Evolutionary conservation across 2,329 filamentous ascomycete genomes (phyloP).

Genomic region (Myriosclerotinia scirpicola): DNA sequence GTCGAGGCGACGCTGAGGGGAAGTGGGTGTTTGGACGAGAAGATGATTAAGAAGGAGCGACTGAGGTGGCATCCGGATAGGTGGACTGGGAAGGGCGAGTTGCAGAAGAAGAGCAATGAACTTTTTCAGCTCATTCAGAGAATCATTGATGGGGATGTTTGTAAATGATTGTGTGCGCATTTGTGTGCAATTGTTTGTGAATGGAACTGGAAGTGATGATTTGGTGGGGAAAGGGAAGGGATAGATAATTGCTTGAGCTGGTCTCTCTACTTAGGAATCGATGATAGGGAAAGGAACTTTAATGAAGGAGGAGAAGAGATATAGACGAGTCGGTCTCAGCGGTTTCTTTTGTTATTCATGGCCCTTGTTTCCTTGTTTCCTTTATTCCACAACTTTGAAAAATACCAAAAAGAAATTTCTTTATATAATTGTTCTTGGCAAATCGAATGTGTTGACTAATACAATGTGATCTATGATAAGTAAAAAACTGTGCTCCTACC

Average conservation of each 20-base stretch:
- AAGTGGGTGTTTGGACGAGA: not conserved
- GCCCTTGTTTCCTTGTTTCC: too few relatives aligned
- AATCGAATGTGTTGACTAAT: too few relatives aligned
- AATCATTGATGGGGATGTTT: conserved; percentile 17
- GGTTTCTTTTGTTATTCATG: too few relatives aligned
- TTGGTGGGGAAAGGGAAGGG: not conserved
- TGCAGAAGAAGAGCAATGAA: conserved; percentile 12
- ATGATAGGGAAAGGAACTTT: too few relatives aligned
- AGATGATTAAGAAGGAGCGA: conserved; percentile 18
- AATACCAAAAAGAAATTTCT: too few relatives aligned
- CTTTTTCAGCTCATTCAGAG: conserved; percentile 22
- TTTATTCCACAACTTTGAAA: too few relatives aligned
- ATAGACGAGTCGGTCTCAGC: too few relatives aligned
- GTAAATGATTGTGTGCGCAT: not conserved
- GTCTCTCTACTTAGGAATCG: too few relatives aligned
- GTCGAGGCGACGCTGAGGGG: conserved; percentile 2
- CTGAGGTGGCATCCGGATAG: conserved; percentile 25
- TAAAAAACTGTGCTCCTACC: too few relatives aligned
- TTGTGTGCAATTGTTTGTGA: not conserved
- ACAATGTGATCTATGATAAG: too few relatives aligned
- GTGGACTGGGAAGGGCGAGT: conserved; percentile 7
- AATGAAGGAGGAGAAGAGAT: too few relatives aligned
- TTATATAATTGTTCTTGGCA: too few relatives aligned
- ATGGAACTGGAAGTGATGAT: not conserved
- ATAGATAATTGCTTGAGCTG: not conserved